Evolutionary conservation across 1,139 yeast species (phyloP).

Genomic region (Magnusiomyces magnusii): DNA sequence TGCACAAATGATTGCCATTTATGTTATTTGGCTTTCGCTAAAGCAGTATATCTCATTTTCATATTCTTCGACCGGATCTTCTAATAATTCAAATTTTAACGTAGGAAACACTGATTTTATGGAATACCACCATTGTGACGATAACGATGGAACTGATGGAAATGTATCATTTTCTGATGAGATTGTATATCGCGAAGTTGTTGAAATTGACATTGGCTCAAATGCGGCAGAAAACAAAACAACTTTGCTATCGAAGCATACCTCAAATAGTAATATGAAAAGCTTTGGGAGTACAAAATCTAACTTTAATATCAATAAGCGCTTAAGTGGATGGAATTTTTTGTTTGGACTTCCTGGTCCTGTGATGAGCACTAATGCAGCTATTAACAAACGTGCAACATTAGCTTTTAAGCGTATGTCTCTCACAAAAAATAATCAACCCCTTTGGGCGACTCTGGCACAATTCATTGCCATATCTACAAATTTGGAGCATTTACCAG

Average conservation of each 20-base stretch:
- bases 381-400: conserved; percentile 5
- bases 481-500: conserved; percentile 24
- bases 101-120: background rate
- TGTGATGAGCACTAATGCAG: background rate
- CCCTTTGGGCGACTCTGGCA: conserved; percentile 35
- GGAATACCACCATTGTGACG: background rate
- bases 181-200: background rate
- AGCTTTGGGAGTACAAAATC: conserved; percentile 5
- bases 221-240: background rate
- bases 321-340: background rate
- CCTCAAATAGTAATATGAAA: background rate
- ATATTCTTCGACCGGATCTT: background rate
- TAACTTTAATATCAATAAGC: no score
- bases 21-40: conserved; percentile 27
- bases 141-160: conserved; percentile 16
- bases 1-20: conserved; percentile 27
- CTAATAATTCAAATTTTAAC: background rate
- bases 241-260: background rate
- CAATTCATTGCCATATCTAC: conserved; percentile 34
- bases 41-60: background rate
- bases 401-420: conserved; percentile 24
- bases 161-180: conserved; percentile 18
- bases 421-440: conserved; percentile 28
- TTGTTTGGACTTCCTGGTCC: background rate
- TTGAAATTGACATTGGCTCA: background rate